Conservation (phyloP, 768 basidiomycete genomes). For the Lanmaoa rubissima region DNA sequence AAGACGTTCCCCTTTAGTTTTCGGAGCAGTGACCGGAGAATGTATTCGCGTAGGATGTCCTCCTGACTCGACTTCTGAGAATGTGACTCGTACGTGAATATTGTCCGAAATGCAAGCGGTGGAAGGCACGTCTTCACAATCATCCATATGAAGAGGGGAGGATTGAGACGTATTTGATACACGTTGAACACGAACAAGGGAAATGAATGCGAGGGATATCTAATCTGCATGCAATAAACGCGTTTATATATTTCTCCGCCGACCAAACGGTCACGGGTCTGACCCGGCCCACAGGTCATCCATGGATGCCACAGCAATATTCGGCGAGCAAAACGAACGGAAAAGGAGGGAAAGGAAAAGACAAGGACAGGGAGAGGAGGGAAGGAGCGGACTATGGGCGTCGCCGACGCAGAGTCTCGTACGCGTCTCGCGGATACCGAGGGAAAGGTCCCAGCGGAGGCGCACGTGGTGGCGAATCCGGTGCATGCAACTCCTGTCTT, state of each 20-base stretch:
- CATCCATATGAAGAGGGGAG: background rate
- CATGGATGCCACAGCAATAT: background rate
- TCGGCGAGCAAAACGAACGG: background rate
- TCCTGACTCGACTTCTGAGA: no score
- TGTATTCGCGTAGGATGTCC: no score
- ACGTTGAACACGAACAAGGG: background rate
- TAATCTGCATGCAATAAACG: background rate
- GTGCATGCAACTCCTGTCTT: background rate
- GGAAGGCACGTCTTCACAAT: no score
- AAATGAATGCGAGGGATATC: slow-evolving; percentile 10
- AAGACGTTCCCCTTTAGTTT: no score
- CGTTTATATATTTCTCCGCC: background rate
- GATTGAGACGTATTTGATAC: background rate
- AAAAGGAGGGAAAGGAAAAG: background rate
- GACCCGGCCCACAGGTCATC: slow-evolving; percentile 28
- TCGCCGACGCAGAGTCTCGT: slow-evolving; percentile 13
- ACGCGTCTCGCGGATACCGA: slow-evolving; percentile 2
- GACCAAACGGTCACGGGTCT: background rate
- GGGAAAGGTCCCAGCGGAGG: background rate
- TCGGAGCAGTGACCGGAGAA: no score
- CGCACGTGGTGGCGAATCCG: background rate
- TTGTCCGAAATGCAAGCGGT: no score
- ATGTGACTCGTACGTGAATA: no score
- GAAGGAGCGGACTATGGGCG: background rate
- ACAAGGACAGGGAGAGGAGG: no score